Evolutionary conservation across 2,329 filamentous ascomycete genomes (phyloP), one percentile per base, ranked within the genome.

Genomic region (Diaporthe amygdali): DNA sequence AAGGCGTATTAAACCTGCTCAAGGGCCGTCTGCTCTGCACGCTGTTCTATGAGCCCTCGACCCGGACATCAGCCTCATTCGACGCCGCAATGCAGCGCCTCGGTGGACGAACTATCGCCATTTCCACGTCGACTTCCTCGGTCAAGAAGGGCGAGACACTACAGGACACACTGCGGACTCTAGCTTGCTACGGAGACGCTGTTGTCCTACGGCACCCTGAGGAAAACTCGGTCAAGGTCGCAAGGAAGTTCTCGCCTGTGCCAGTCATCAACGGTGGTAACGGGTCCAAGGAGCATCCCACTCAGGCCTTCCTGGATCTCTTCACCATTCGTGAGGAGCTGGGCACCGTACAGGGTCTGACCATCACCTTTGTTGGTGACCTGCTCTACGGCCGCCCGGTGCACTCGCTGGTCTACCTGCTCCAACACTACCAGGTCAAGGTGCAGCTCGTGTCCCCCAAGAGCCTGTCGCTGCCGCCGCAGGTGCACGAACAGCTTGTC

Each of bases 311-410:
- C 88, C 87, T 99, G 27, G 96, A 99, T 79, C 92, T 99, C 71
- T 99, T 98, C 87, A 98, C 96, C 68, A 99, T 99, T 79, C 94
- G 96, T 76, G 96, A 99, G 83, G 96, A 99, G 83, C 88, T 98
- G 10, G 96, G 96, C 74, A 98, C 95, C 0, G 96, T 98, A 70
- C 95, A 96, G 79, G 96, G 96, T 66, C 87, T 99, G 74, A 98
- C 94, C 54, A 97, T 99, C 79, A 99, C 96, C 64, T 99, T 99
- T 82, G 88, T 94, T 54, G 96, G 96, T 77, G 96, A 99, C 79
- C 91, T 99, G 71, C 91, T 93, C 75, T 97, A 98, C 81, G 96
- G 96, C 56, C 93, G 96, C 71, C 94, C 96, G 0, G 96, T 99
- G 15, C 96, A 99, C 87, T 98, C 95, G 8, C 89, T 99, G 66